Evolutionary conservation across 2,329 filamentous ascomycete species (phyloP), one percentile per base, ranked within the genome.

Genomic region (Fusarium sp.): DNA sequence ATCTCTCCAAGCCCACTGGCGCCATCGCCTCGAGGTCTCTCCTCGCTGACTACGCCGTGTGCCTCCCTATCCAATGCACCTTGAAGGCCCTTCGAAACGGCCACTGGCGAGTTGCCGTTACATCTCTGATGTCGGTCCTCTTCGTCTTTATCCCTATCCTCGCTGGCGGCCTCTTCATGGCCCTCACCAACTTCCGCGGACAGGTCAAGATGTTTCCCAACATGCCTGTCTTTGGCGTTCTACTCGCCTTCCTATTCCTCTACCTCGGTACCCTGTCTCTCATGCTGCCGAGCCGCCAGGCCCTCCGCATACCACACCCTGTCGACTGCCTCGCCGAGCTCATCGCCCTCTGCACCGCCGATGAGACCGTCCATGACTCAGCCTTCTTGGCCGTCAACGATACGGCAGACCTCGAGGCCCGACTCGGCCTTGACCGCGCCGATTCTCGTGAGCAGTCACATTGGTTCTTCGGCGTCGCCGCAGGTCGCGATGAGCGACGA

Each of bases 261-360:
- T 96, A 93, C 83, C 86, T 92, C 13, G 75, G 91, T n/a, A 91
- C 88, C 14, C 85, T 96, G 60, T 80, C 89, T 48, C 82, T 89
- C 7, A 84, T 94, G 66, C 84, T 93, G 76, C 92, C 92, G 0
- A 84, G 86, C 14, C 88, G 93, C 16, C 84, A 86, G 48, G 85
- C 87, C 43, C 90, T 92, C 74, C 86, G 92, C 48, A 88, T 97
- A 2, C 94, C 95, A 0, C 95, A 97, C 80, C 87, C 88, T 6
- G 91, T 94, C 45, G 89, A 88, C 69, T 94, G 89, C 56, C 86
- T 97, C 20, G 93, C 93, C 1, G 94, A 95, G 80, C 86, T 95
- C 24, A 88, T 97, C 76, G 92, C 91, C 79, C 95, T 96, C 80
- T 86, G 96, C 48, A 91, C 94, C 68, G 92, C 92, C 75, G 92